Evolutionary conservation across 257 asterid species (phyloP), one percentile per base, ranked within the genome.

Genomic region (Coffea canephora): DNA sequence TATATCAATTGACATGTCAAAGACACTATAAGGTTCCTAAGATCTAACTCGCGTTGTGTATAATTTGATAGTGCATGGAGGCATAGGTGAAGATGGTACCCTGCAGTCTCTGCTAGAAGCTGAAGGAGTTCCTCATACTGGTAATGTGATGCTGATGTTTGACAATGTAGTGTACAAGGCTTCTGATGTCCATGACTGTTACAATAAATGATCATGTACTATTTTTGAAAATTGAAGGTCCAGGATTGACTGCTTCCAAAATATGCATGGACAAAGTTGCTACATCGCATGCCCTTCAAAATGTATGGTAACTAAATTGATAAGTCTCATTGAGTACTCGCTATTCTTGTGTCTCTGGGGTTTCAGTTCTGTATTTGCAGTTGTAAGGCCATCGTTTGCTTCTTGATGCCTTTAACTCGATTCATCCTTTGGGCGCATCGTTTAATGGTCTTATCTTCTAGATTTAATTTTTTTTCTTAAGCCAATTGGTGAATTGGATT

Each of bases 21-120:
- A 50, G 49, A 31, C 39, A 36, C 66, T 21, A 68, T 48, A n/a
- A 27, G 69, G 6, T 62, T n/a, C 2, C n/a, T 65, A 39, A 13
- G 39, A 55, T 5, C 6, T 75, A 67, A 31, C 71, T 2, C 36
- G 5, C 61, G 62, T 1, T 77, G 41, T 83, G 67, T 39, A 43
- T 87, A 19, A 82, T 81, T 68, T 80, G 64, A 45, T 82, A 93
- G 98, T 93, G 83, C 98, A 93, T 87, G 98, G 98, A 77, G 97
- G 98, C 76, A 89, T 93, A 79, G 98, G 98, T 46, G 98, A 93
- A 89, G 96, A 93, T 80, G 97, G 98, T 39, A 93, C 96, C 25
- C 96, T 93, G 82, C 98, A 93, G 83, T 90, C 92, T 50, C 79
- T 90, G 86, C 83, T 93, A 80, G 95, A 89, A 78, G 92, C 91